These are phyloP conservation scores for Davidsoniella eucalypti DNA, from an alignment of 2,329 filamentous ascomycete genomes.

Conservation along the genomic window DNA sequence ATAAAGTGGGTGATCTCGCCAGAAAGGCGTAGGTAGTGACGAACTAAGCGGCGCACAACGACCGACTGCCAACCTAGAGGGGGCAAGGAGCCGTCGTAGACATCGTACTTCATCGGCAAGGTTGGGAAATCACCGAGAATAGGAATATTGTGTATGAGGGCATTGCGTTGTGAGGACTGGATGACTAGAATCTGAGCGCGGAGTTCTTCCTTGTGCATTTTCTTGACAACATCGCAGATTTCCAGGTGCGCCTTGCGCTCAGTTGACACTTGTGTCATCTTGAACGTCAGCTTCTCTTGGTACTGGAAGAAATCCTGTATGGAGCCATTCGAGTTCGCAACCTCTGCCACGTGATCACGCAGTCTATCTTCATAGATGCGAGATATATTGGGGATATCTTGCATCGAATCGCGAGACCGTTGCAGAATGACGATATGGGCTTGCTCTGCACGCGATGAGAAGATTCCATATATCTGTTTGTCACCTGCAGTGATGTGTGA, in stretches of 20 bases:
- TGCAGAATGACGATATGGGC: conserved; percentile 83
- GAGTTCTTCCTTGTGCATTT: conserved; percentile 71
- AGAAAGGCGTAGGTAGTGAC: conserved; percentile 82
- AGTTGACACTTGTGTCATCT: conserved; percentile 73
- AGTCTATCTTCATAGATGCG: conserved; percentile 74
- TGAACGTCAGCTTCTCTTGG: conserved; percentile 73
- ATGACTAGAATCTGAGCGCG: conserved; percentile 72
- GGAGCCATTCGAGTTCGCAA: conserved; percentile 38
- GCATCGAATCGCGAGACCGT: conserved; percentile 55
- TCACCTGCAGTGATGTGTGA: conserved; percentile 88
- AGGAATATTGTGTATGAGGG: conserved; percentile 72
- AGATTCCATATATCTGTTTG: conserved; percentile 81
- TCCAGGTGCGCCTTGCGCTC: conserved; percentile 79
- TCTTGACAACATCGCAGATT: conserved; percentile 74
- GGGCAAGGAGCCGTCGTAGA: conserved; percentile 71
- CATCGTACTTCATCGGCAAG: conserved; percentile 64
- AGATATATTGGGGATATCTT: conserved; percentile 78
- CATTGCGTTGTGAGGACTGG: conserved; percentile 71
- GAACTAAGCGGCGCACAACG: conserved; percentile 68
- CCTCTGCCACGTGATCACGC: conserved; percentile 46
- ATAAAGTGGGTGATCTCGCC: conserved; percentile 83
- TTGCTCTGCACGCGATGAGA: conserved; percentile 65
- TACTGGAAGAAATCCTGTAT: conserved; percentile 77
- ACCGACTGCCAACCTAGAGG: conserved; percentile 89
- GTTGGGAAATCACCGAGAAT: conserved; percentile 72